Base-by-base conservation (phyloP, 352 stramenopile species). In the Thraustochytrium striatum region DNA sequence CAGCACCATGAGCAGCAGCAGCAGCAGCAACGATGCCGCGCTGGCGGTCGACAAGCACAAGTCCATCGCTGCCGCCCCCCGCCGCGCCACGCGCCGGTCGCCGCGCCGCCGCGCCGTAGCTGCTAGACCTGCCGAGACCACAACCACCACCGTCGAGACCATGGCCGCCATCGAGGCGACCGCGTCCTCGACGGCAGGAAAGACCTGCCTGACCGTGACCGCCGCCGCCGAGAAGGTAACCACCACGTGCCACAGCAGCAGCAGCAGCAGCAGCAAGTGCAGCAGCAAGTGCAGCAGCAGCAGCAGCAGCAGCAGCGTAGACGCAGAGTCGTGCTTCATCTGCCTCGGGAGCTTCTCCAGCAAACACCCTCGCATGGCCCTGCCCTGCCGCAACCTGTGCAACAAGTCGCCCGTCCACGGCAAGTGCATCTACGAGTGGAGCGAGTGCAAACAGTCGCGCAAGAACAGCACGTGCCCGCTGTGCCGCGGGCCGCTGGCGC, bases 381-480 rank as follows among this genome's bases (percentile, higher is more conserved):
- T 80, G 1, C 70, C 70, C 7, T 80, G 70, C 47, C 28, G 33
- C 36, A 73, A 70, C 55, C 50, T 58, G 25, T 80, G 70, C 58
- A 80, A 80, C 50, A 32, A 75, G 33, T 47, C 47, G 5, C 58
- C 58, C 36, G 70, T 80, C 5, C 70, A 80, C 43, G 58, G 57
- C 33, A 80, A 80, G 33, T 80, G 70, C 70, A 80, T 80, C 47
- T 80, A 72, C 36, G 70, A 80, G 33, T 80, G 70, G 70, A 9
- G 59, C 33, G 59, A 70, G 38, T 70, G 59, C 59, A 70, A 70
- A n/a, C 53, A 33, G n/a, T 33, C 35, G 8, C 36, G 59, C 16
- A 28, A 52, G 25, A 33, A 70, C 13, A 57, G 36, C 43, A 61
- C 65, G 11, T 80, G 70, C 38, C 70, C 70, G 30, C 57, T 80